These are phyloP conservation scores for Ascochyta lentis DNA, from an alignment of 2,329 filamentous ascomycete genomes.

Conservation along the genomic window DNA sequence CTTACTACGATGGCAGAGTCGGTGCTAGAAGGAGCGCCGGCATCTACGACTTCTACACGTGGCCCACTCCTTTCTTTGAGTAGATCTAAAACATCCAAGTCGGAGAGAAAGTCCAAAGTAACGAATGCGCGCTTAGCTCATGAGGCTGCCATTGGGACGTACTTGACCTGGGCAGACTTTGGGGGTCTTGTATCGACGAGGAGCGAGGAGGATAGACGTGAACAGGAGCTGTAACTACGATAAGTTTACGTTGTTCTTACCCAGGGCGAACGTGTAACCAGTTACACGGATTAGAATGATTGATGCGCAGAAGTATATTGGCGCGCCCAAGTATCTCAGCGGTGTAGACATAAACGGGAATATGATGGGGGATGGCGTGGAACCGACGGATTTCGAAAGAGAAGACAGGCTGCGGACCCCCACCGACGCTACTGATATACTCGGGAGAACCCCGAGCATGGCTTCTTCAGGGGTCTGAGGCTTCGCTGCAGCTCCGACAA, in stretches of 20 bases:
- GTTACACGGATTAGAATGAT: too few species aligned
- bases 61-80: neutral
- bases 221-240: constrained; percentile 24
- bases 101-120: constrained; percentile 7
- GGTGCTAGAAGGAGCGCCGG: neutral
- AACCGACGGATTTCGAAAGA: too few species aligned
- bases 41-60: neutral
- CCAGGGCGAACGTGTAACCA: too few species aligned
- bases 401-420: neutral
- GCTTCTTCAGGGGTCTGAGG: neutral
- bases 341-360: too few species aligned
- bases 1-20: neutral
- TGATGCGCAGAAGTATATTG: too few species aligned
- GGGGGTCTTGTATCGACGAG: constrained; percentile 52
- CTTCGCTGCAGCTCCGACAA: constrained; percentile 12
- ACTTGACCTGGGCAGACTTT: constrained; percentile 52
- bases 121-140: constrained; percentile 35
- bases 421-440: neutral
- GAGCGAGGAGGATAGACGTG: constrained; percentile 23
- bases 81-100: neutral
- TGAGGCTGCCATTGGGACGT: constrained; percentile 37
- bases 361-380: too few species aligned
- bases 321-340: too few species aligned
- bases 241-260: too few species aligned
- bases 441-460: constrained; percentile 16